Conservation (phyloP, 257 asterid genomes). For the Leptodermis oblonga region DNA sequence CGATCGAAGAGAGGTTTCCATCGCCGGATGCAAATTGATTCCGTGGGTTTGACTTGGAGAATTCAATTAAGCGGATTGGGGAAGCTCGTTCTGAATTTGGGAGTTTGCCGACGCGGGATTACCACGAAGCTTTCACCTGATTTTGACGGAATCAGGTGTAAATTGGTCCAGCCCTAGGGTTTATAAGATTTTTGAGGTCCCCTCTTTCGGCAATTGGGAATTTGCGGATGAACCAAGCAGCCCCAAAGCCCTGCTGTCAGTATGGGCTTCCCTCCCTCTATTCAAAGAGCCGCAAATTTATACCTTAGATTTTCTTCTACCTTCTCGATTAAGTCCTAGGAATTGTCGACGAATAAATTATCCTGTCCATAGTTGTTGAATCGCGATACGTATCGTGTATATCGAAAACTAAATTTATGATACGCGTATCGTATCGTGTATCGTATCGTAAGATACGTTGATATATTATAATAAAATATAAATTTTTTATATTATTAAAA, state of each 20-base stretch:
- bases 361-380: too few species aligned
- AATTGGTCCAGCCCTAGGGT: constrained; percentile 40
- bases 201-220: background rate
- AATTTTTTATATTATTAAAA: too few species aligned
- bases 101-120: background rate
- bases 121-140: constrained; percentile 18
- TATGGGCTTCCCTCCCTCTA: constrained; percentile 6
- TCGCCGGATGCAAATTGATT: too few species aligned
- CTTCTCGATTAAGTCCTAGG: too few species aligned
- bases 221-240: background rate
- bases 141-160: constrained; percentile 7
- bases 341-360: too few species aligned
- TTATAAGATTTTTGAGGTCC: constrained; percentile 17
- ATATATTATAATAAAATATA: too few species aligned
- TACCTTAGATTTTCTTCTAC: background rate
- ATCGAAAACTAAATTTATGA: too few species aligned
- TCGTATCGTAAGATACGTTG: too few species aligned
- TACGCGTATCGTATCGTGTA: too few species aligned
- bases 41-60: background rate
- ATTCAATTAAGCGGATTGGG: background rate
- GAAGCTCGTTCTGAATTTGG: too few species aligned
- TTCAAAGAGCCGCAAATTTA: background rate
- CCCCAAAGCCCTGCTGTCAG: constrained; percentile 9
- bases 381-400: too few species aligned
- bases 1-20: too few species aligned